Evolutionary conservation across 108 stramenopile species (phyloP), one percentile per base, ranked within the genome.

Genomic region (Skeletonema grethae): DNA sequence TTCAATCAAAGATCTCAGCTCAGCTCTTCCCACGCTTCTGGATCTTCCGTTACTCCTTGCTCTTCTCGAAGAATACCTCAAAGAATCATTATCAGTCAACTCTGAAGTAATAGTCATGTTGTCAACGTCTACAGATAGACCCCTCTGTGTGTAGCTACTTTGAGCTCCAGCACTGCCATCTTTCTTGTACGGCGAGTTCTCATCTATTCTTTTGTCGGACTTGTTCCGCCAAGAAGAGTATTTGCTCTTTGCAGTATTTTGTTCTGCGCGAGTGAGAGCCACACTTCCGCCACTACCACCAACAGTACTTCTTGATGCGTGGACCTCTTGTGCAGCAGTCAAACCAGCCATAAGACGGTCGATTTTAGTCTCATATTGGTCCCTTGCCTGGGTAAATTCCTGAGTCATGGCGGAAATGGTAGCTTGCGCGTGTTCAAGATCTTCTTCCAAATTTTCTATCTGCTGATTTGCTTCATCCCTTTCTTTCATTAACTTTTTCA

Each of bases 361-460:
- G 11, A 80, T 80, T 57, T 80, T 80, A n/a, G 72, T 55, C 62
- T 80, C 79, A 29, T 80, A 80, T 59, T 80, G 72, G 12, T 67
- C 63, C 28, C 79, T 56, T 0, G 72, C 79, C 55, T 73, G 68
- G 20, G 71, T 64, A 72, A 80, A 73, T 29, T 67, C 73, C 55
- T 73, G 57, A 50, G 79, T 80, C 79, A 80, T 80, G 34, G 79
- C 72, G 20, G 68, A 72, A 39, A 80, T 80, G 50, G 79, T 80
- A 65, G 79, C 66, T 63, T 80, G 79, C 16, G 72, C 72, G 29
- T 73, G 72, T 31, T 63, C 67, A 11, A 65, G 63, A 34, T 80
- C 79, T 50, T 80, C 79, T 63, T 82, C 80, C 73, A 75, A 55
- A 48, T 69, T 46, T 24, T 75, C 74, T 15, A 82, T 75, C 12